Base-by-base conservation (phyloP, 2,329 filamentous ascomycete genomes). In the Didymella segeticola region DNA sequence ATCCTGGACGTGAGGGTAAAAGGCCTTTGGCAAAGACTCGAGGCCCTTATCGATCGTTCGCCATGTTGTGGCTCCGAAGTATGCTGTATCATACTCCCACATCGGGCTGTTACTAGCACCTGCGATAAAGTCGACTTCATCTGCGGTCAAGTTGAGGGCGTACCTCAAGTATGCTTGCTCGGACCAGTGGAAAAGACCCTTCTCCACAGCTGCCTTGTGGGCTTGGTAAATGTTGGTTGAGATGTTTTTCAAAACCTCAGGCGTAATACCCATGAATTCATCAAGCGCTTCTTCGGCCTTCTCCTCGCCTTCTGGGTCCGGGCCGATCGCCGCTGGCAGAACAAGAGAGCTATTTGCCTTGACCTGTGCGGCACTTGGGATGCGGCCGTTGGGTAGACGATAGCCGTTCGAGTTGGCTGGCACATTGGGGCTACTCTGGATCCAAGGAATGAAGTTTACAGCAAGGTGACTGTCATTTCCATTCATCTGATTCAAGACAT, bases 21-120 rank as follows among this genome's bases (percentile, higher is more conserved):
- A 89, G 0, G 87, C 82, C 0, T 77, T 69, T 0, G 87, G 86
- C 0, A 90, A 79, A 0, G 82, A 81, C 55, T 81, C 83, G 0
- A 86, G 69, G 1, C 83, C 83, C 65, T 83, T 78, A 63, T 89
- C 83, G 57, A 89, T 88, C 3, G 87, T 89, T n/a, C 76, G 78
- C 84, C 83, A 89, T 4, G 78, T 77, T 0, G 82, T 82, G 0
- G 86, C 85, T 1, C 69, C 64, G 66, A 88, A 88, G 70, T 88
- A 89, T 5, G 84, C 76, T 3, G 59, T 56, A 5, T 75, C 75
- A 2, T 88, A 86, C 12, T 60, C 62, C 60, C 75, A 76, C 7
- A 80, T 76, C 71, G 85, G 86, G 43, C 77, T 79, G 8, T 77
- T 75, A 7, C 30, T 47, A 12, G 63, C 52, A 8, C 74, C 72